phyloP scores from a whole-genome alignment of 2,329 filamentous ascomycete species.

The Coniella lustricola region DNA sequence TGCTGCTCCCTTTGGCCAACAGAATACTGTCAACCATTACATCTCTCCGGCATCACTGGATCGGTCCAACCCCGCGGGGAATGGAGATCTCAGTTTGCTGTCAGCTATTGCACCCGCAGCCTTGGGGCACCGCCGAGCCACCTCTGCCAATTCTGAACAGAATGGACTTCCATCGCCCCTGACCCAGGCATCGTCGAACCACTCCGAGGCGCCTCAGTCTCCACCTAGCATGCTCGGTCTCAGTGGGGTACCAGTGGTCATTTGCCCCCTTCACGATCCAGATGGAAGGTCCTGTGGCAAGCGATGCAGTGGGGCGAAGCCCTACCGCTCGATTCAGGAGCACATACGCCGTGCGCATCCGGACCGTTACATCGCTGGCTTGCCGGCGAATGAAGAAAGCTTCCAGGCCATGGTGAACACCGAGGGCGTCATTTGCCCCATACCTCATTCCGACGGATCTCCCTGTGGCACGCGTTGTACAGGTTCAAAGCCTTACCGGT shows the following conservation, averaged over 20 bases:
- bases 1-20: not conserved
- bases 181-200: not conserved
- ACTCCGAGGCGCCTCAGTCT: not conserved
- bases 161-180: not conserved
- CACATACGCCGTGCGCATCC: conserved; percentile 96
- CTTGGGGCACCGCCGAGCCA: not conserved
- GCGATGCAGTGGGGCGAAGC: conserved; percentile 10
- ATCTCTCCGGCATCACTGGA: not conserved
- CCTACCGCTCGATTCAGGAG: conserved; percentile 97
- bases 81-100: not conserved
- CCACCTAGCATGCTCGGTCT: not conserved
- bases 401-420: conserved; percentile 91
- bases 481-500: not conserved
- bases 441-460: not conserved
- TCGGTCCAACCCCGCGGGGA: not conserved
- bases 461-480: not conserved
- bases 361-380: conserved; percentile 94
- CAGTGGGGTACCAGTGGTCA: not conserved
- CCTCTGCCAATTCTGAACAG: not conserved
- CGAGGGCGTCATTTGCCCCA: conserved; percentile 1
- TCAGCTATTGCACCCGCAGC: not conserved
- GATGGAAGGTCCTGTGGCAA: conserved; percentile 11
- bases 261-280: conserved; percentile 8
- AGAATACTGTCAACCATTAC: not conserved
- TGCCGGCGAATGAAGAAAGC: conserved; percentile 96